Conservation (phyloP, 2,329 filamentous ascomycete genomes). For the Aspergillus quadrilineatus region DNA sequence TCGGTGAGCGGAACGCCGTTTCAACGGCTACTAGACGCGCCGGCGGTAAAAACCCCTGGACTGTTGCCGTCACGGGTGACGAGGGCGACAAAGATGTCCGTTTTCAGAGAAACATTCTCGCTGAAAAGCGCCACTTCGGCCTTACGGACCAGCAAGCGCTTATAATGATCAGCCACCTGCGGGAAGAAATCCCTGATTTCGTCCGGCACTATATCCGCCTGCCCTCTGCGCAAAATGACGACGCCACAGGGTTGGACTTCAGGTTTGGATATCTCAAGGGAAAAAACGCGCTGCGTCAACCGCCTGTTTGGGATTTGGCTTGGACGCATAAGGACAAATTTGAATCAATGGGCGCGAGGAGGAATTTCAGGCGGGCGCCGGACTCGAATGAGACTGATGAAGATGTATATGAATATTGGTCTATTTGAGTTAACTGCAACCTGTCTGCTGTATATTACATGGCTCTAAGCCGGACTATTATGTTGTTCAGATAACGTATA, state of each 20-base stretch:
- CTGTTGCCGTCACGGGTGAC: background rate
- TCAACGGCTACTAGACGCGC: slow-evolving; percentile 22
- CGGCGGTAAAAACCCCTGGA: slow-evolving; percentile 11
- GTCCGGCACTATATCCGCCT: slow-evolving; percentile 83
- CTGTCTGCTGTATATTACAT: no score
- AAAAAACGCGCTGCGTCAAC: slow-evolving; percentile 22
- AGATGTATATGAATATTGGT: slow-evolving; percentile 20
- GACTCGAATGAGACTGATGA: slow-evolving; percentile 12
- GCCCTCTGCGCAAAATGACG: slow-evolving; percentile 47
- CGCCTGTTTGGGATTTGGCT: slow-evolving; percentile 28
- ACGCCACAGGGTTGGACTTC: slow-evolving; percentile 30
- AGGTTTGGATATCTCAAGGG: slow-evolving; percentile 29
- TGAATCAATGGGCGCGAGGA: slow-evolving; percentile 5
- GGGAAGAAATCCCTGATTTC: slow-evolving; percentile 83
- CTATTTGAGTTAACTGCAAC: slow-evolving; percentile 8
- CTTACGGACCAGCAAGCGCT: slow-evolving; percentile 72
- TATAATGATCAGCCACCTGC: slow-evolving; percentile 87
- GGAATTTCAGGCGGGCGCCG: background rate
- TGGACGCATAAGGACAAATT: slow-evolving; percentile 28
- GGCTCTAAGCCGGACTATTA: no score
- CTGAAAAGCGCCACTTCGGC: slow-evolving; percentile 45
- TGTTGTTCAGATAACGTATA: background rate
- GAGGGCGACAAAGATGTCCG: background rate
- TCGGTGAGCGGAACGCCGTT: slow-evolving; percentile 52
- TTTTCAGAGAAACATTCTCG: background rate